Evolutionary conservation across 768 basidiomycete genomes (phyloP).

Genomic region (Phaeotremella skinneri): DNA sequence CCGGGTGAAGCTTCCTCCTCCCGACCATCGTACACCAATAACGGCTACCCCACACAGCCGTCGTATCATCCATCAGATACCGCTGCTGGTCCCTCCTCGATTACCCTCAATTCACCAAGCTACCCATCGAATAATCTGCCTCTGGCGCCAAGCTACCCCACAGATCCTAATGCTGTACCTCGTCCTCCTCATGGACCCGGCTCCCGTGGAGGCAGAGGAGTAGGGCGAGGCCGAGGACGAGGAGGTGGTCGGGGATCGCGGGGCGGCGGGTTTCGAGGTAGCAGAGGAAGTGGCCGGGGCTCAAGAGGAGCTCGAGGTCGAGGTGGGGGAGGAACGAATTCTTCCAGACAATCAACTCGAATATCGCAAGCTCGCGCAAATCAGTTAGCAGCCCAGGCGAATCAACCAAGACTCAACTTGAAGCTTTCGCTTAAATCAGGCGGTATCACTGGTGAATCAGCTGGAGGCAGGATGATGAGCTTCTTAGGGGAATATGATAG

Average conservation of each 20-base stretch:
- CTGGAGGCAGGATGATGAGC: constrained; percentile 61
- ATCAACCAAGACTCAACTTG: constrained; percentile 13
- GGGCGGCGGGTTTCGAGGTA: background rate
- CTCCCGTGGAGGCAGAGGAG: constrained; percentile 26
- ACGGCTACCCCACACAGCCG: background rate
- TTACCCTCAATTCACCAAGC: background rate
- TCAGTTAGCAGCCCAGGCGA: constrained; percentile 3
- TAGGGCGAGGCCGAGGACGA: constrained; percentile 21
- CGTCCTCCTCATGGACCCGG: constrained; percentile 17
- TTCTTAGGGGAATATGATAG: constrained; percentile 89
- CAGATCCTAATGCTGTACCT: background rate
- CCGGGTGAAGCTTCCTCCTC: background rate
- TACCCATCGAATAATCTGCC: background rate
- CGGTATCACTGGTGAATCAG: constrained; percentile 13
- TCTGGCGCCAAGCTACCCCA: background rate
- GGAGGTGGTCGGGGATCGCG: constrained; percentile 8
- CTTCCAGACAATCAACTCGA: constrained; percentile 15
- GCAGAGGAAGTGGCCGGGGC: background rate
- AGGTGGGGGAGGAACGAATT: constrained; percentile 18
- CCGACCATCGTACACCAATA: background rate
- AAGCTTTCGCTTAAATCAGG: constrained; percentile 34
- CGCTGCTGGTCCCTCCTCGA: background rate
- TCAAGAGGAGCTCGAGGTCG: no score
- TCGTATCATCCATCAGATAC: background rate
- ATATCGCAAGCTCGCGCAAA: constrained; percentile 17